Evolutionary conservation across 2,329 filamentous ascomycete genomes (phyloP).

Genomic region (Penicillium sp.): DNA sequence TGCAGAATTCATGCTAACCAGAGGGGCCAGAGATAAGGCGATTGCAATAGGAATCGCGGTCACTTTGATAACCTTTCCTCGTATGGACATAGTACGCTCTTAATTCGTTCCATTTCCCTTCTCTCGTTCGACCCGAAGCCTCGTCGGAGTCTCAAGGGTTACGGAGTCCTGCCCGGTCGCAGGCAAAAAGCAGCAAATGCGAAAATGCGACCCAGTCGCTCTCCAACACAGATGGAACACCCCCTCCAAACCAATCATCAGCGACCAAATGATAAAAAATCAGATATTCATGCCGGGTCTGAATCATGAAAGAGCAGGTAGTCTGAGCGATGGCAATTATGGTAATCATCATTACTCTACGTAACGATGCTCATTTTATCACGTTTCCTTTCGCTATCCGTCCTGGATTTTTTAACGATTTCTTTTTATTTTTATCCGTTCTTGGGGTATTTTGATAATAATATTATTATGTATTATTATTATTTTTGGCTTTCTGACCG

Average conservation of each 20-base stretch:
- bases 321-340: neutral
- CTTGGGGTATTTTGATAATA: neutral
- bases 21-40: neutral
- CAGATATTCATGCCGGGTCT: neutral
- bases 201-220: neutral
- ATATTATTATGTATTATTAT: neutral
- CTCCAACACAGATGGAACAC: neutral
- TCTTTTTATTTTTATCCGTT: neutral
- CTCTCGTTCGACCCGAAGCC: neutral
- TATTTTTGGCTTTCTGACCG: neutral
- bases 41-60: neutral
- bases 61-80: neutral
- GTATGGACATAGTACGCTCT: neutral
- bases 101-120: neutral
- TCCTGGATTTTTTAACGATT: neutral
- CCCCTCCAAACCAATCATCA: neutral
- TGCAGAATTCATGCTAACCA: neutral
- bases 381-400: neutral
- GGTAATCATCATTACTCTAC: neutral
- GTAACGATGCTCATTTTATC: neutral
- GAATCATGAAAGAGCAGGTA: neutral
- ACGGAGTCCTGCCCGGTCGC: slow-evolving; percentile 1
- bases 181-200: neutral
- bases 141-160: neutral
- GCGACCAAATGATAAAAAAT: neutral